phyloP scores from a whole-genome alignment of 139 green algal species.

The Mesotaenium endlicherianum region DNA sequence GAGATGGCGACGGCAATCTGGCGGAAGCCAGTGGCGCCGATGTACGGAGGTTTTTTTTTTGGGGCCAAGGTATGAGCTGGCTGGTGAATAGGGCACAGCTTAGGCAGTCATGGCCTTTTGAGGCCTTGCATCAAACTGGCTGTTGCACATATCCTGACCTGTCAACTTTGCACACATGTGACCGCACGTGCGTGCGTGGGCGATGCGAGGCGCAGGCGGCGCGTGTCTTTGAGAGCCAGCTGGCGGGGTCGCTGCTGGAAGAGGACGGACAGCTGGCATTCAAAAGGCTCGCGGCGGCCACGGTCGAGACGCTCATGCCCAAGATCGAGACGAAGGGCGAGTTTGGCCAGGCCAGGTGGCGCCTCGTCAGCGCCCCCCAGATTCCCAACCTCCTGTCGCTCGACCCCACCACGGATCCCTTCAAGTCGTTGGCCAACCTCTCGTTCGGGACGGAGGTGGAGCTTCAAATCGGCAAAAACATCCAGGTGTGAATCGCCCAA shows the following conservation, averaged over 20 bases:
- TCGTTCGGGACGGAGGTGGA: conserved; percentile 87
- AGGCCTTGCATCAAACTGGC: no score
- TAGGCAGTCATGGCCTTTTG: no score
- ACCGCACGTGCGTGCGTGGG: no score
- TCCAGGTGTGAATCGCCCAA: conserved; percentile 40
- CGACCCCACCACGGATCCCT: conserved; percentile 61
- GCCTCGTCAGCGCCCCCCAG: conserved; percentile 79
- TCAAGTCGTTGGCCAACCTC: conserved; percentile 57
- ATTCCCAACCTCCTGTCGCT: conserved; percentile 74
- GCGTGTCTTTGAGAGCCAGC: conserved; percentile 86
- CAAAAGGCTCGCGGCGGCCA: conserved; percentile 77
- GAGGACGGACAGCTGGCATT: conserved; percentile 92
- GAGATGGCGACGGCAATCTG: no score
- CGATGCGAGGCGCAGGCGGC: conserved; percentile 75
- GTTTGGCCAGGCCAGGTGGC: conserved; percentile 82
- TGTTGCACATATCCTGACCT: no score
- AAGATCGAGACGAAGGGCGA: conserved; percentile 90
- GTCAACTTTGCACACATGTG: no score
- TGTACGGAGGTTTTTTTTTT: no score
- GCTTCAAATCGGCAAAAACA: conserved; percentile 68
- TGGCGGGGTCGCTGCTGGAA: conserved; percentile 81
- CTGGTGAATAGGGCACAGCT: no score
- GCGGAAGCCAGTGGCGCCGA: no score
- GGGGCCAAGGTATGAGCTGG: no score
- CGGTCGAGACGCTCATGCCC: conserved; percentile 84